These are phyloP conservation scores for Tuber calosporum DNA, from an alignment of 495 filamentous ascomycete species.

Conservation along the genomic window DNA sequence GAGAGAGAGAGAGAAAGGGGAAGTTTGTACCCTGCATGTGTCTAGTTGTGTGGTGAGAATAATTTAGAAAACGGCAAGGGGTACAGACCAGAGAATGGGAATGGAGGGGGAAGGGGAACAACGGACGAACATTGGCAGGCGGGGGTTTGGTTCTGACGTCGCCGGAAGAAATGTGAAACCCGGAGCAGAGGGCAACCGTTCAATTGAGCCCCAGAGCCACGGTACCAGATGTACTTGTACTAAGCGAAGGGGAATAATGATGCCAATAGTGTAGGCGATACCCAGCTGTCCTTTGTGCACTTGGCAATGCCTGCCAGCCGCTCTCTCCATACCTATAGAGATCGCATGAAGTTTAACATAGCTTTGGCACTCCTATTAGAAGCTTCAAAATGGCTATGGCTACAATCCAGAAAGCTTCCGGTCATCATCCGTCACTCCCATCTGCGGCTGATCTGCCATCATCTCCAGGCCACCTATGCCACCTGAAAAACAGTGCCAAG, in stretches of 20 bases:
- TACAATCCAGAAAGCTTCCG: background rate
- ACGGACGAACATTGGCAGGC: background rate
- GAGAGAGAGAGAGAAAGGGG: background rate
- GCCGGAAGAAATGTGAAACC: background rate
- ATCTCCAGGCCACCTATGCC: background rate
- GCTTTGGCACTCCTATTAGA: background rate
- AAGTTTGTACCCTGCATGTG: constrained; percentile 35
- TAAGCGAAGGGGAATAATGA: background rate
- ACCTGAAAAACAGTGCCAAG: background rate
- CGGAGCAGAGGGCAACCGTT: background rate
- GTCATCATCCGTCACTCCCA: background rate
- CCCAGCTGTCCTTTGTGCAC: background rate
- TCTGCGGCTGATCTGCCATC: background rate
- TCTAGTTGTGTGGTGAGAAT: background rate
- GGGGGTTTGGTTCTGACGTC: background rate
- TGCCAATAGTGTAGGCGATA: background rate
- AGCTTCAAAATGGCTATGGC: background rate
- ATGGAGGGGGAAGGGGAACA: background rate
- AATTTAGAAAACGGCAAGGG: background rate
- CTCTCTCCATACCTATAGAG: background rate
- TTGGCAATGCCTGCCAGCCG: background rate
- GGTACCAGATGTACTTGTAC: background rate
- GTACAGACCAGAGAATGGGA: background rate
- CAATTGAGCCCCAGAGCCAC: background rate
- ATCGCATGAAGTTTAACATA: background rate